Conservation (phyloP, 2,329 filamentous ascomycete species). For the Colletotrichum cordylinicola region DNA sequence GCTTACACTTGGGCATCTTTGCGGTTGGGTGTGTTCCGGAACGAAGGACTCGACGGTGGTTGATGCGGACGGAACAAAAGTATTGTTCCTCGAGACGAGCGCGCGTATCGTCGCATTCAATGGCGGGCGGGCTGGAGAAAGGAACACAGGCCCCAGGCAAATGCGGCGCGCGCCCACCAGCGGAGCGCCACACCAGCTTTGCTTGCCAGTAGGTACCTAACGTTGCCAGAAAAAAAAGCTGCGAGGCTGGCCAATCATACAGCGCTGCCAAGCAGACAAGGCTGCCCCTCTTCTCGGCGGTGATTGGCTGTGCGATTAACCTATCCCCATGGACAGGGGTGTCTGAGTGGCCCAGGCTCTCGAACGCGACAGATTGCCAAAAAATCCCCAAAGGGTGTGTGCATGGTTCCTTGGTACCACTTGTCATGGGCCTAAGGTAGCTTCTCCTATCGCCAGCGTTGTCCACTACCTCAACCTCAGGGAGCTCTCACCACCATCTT, state of each 20-base stretch:
- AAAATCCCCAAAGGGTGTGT: constrained; percentile 15
- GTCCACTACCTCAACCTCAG: background rate
- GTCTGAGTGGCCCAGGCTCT: constrained; percentile 10
- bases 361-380: constrained; percentile 28
- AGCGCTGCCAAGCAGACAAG: background rate
- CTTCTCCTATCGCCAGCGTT: constrained; percentile 18
- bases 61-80: background rate
- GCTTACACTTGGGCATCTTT: constrained; percentile 89
- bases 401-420: constrained; percentile 1
- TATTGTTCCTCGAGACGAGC: background rate
- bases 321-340: constrained; percentile 1
- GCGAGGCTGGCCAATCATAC: constrained; percentile 15
- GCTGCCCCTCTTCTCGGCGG: background rate
- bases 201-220: background rate
- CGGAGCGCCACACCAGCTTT: constrained; percentile 1
- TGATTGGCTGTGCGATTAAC: background rate
- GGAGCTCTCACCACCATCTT: constrained; percentile 15
- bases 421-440: background rate
- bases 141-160: background rate
- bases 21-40: background rate
- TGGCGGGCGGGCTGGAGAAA: background rate
- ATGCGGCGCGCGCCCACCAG: background rate
- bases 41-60: background rate
- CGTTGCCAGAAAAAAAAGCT: background rate
- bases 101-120: constrained; percentile 8